Evolutionary conservation across 345 rosid genomes (phyloP).

Genomic region (Moricandia arvensis): DNA sequence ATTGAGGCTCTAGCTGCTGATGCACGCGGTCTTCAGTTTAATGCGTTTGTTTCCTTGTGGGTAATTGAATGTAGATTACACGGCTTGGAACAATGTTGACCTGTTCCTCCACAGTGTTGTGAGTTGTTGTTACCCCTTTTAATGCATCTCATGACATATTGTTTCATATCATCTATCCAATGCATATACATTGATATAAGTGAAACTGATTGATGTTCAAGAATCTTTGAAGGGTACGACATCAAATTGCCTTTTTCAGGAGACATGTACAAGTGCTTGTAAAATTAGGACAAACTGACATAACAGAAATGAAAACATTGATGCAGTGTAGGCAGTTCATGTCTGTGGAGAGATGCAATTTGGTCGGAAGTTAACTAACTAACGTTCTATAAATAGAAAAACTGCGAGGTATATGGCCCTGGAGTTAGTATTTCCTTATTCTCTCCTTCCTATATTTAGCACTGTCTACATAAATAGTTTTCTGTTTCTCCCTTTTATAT

Average conservation of each 20-base stretch:
- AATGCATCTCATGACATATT: background rate
- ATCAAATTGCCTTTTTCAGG: background rate
- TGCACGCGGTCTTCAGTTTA: slow-evolving; percentile 46
- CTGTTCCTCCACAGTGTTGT: background rate
- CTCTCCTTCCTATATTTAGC: slow-evolving; percentile 30
- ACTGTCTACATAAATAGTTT: slow-evolving; percentile 23
- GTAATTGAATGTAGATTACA: background rate
- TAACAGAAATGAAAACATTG: background rate
- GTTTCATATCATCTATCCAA: background rate
- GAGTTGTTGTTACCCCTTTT: slow-evolving; percentile 7
- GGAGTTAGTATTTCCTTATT: slow-evolving; percentile 28
- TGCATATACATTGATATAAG: background rate
- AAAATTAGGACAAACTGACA: slow-evolving; percentile 11
- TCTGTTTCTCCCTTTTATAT: slow-evolving; percentile 18
- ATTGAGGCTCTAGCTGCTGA: slow-evolving; percentile 70
- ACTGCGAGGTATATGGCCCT: slow-evolving; percentile 32
- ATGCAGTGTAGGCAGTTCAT: slow-evolving; percentile 9
- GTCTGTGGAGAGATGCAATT: slow-evolving; percentile 21
- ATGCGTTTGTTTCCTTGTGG: background rate
- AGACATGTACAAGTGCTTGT: slow-evolving; percentile 16
- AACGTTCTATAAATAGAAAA: slow-evolving; percentile 26
- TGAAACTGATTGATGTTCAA: background rate
- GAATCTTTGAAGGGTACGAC: background rate
- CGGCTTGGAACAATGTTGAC: too few relatives aligned
- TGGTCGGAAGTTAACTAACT: slow-evolving; percentile 36